Conservation (phyloP, 805 yeast genomes). For the Yarrowia sp. region DNA sequence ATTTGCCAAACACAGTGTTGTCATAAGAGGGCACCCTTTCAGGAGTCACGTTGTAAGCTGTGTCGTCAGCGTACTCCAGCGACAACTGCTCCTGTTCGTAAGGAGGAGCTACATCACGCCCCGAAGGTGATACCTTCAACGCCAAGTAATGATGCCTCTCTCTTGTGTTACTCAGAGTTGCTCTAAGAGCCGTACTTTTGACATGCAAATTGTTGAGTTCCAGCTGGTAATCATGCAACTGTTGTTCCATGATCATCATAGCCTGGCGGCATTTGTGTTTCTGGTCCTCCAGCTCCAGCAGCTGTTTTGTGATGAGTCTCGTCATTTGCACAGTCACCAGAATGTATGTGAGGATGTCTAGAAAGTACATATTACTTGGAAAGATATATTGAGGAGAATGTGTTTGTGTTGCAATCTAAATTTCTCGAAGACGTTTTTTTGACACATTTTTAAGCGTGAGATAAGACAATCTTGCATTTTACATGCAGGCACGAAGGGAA, state of each 20-base stretch:
- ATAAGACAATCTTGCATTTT: background rate
- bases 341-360: background rate
- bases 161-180: background rate
- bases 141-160: slow-evolving; percentile 1
- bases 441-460: background rate
- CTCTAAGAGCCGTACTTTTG: background rate
- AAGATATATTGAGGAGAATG: background rate
- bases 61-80: background rate
- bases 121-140: background rate
- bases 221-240: slow-evolving; percentile 9
- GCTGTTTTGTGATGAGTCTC: slow-evolving; percentile 1
- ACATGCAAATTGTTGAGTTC: background rate
- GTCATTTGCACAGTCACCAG: background rate
- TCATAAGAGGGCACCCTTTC: no score
- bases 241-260: slow-evolving; percentile 12
- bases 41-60: background rate
- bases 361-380: background rate
- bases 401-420: slow-evolving; percentile 1
- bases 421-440: background rate
- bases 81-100: slow-evolving; percentile 8
- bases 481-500: background rate
- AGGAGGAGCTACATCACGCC: background rate
- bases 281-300: slow-evolving; percentile 16
- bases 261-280: slow-evolving; percentile 24
- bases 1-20: no score